A percentile compares a stretch with the other conserved stretches of the same genome.
Evolutionary conservation across 192 early-diverging fungal genomes (phyloP).

Genomic region (Paraglomus occultum): DNA sequence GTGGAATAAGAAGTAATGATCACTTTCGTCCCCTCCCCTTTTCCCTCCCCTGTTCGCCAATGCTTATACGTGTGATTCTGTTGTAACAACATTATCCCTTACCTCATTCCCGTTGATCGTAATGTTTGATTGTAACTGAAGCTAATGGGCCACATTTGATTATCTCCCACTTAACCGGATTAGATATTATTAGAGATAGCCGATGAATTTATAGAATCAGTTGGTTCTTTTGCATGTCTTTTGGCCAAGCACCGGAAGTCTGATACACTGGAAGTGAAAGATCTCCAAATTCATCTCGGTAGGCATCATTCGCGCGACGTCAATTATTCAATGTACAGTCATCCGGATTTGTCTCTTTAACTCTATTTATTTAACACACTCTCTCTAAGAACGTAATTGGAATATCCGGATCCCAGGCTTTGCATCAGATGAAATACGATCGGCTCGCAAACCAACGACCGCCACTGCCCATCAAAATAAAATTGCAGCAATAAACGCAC

Average conservation of each 20-base stretch:
- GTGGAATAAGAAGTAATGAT: too few relatives aligned
- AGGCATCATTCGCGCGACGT: slow-evolving; percentile 7
- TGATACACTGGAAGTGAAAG: slow-evolving; percentile 76
- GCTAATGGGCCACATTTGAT: not conserved
- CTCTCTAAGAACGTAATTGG: slow-evolving; percentile 72
- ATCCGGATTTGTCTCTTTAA: not conserved
- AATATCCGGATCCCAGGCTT: slow-evolving; percentile 89
- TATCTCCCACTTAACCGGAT: not conserved
- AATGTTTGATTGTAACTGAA: not conserved
- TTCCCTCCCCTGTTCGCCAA: not conserved
- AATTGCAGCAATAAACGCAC: slow-evolving; percentile 53
- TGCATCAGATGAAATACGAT: slow-evolving; percentile 76
- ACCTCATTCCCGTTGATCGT: not conserved
- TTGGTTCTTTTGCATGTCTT: slow-evolving; percentile 77
- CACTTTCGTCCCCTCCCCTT: not conserved
- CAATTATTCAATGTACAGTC: not conserved
- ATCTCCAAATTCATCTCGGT: slow-evolving; percentile 82
- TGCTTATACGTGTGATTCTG: not conserved
- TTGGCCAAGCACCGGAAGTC: slow-evolving; percentile 83
- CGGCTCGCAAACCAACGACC: slow-evolving; percentile 64
- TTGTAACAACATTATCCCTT: not conserved
- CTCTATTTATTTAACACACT: not conserved
- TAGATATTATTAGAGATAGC: slow-evolving; percentile 81
- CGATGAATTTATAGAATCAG: slow-evolving; percentile 85
- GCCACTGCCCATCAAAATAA: slow-evolving; percentile 64